Percentiles rank a stretch among this genome's conserved stretches.
phyloP scores from a whole-genome alignment of 2,329 filamentous ascomycete species.

The Colletotrichum lentis region DNA sequence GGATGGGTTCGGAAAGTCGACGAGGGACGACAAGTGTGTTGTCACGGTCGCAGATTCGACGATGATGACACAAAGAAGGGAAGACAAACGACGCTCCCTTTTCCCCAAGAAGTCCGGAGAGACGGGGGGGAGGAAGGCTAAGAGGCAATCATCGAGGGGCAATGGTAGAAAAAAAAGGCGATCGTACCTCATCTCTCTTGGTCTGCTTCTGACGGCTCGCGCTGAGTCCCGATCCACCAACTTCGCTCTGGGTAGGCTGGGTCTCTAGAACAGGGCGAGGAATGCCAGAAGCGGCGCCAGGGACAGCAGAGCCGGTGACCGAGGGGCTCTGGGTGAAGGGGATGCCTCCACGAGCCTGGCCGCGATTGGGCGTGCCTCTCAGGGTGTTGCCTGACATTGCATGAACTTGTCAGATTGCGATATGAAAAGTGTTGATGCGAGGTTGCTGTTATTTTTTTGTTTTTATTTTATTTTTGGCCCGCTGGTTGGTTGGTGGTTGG shows the following conservation, averaged over 20 bases:
- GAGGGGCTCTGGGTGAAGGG: conserved; percentile 68
- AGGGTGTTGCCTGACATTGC: conserved; percentile 69
- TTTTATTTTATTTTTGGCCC: conserved; percentile 6
- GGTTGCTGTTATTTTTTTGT: conserved; percentile 19
- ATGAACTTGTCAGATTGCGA: conserved; percentile 54
- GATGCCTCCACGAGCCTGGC: conserved; percentile 65
- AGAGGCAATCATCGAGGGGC: conserved; percentile 18
- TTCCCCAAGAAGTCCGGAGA: neutral
- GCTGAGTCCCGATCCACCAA: conserved; percentile 76
- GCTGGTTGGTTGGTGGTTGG: neutral
- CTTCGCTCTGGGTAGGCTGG: conserved; percentile 64
- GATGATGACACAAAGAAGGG: neutral
- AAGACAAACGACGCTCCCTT: neutral
- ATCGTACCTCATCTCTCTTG: conserved; percentile 94
- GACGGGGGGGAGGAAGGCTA: neutral
- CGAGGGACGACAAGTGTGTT: neutral
- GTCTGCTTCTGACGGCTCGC: conserved; percentile 95
- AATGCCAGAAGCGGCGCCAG: conserved; percentile 65
- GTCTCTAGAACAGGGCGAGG: conserved; percentile 75
- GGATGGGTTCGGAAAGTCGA: neutral
- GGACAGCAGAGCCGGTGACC: conserved; percentile 12
- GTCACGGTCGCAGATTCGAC: conserved; percentile 2
- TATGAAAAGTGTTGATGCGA: conserved; percentile 35
- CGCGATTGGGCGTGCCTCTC: conserved; percentile 73
- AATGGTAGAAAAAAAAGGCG: conserved; percentile 8